Percentiles rank a stretch among this genome's conserved stretches.
phyloP scores from a whole-genome alignment of 306 rosid species.

The Acacia acuminata region DNA sequence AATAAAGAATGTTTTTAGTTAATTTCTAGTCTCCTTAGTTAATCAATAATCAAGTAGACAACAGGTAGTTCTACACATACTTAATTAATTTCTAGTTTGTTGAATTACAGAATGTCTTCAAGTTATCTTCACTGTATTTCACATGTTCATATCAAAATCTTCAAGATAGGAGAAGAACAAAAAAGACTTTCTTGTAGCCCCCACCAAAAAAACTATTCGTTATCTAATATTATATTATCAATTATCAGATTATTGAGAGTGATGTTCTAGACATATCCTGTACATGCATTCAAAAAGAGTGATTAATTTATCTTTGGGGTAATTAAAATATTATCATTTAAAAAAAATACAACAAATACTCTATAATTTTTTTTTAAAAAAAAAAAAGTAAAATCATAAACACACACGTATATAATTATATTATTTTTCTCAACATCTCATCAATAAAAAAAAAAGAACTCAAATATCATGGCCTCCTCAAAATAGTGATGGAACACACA shows the following conservation, averaged over 20 bases:
- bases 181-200: slow-evolving; percentile 3
- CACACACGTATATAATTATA: too few relatives aligned
- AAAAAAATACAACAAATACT: too few relatives aligned
- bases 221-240: neutral
- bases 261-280: slow-evolving; percentile 27
- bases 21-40: neutral
- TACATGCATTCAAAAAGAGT: too few relatives aligned
- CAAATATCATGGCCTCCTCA: too few relatives aligned
- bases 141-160: slow-evolving; percentile 27
- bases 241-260: slow-evolving; percentile 20
- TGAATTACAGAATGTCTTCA: slow-evolving; percentile 50
- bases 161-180: neutral
- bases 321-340: neutral
- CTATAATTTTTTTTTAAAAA: too few relatives aligned
- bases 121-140: slow-evolving; percentile 37
- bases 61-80: neutral
- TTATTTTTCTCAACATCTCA: neutral
- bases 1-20: neutral
- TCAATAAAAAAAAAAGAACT: too few relatives aligned
- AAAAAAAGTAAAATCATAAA: too few relatives aligned
- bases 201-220: slow-evolving; percentile 14
- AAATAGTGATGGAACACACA: too few relatives aligned
- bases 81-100: neutral
- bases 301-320: neutral
- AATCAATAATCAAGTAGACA: neutral